These are phyloP conservation scores for Coniochaeta sp. DNA, from an alignment of 2,329 filamentous ascomycete species.

Conservation along the genomic window DNA sequence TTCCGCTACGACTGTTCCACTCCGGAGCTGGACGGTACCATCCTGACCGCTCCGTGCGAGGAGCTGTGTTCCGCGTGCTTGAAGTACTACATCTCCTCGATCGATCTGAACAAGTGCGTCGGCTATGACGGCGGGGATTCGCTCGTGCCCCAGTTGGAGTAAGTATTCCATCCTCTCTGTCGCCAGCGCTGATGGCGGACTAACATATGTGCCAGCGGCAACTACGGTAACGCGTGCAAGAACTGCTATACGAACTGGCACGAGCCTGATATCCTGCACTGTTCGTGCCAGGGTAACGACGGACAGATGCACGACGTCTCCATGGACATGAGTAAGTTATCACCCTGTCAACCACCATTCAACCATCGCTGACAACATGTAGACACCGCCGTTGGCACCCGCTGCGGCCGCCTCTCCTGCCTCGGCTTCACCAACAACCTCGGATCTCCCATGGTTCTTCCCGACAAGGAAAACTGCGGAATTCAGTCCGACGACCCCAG, in stretches of 20 bases:
- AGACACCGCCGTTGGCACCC: background rate
- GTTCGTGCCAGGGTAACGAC: background rate
- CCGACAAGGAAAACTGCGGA: background rate
- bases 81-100: background rate
- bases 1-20: slow-evolving; percentile 1
- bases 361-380: too few species aligned
- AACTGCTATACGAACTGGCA: background rate
- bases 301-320: background rate
- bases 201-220: background rate
- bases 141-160: background rate
- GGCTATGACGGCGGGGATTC: background rate
- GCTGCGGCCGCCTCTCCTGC: background rate
- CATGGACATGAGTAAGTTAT: background rate
- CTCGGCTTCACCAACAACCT: background rate
- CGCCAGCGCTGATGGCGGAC: background rate
- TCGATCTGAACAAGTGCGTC: background rate
- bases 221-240: background rate
- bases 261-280: background rate
- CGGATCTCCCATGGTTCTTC: background rate
- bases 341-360: background rate
- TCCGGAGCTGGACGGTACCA: background rate
- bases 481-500: background rate
- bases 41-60: background rate
- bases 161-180: background rate
- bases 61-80: background rate